phyloP scores from a whole-genome alignment of 345 rosid species.

The Citrus sp. region DNA sequence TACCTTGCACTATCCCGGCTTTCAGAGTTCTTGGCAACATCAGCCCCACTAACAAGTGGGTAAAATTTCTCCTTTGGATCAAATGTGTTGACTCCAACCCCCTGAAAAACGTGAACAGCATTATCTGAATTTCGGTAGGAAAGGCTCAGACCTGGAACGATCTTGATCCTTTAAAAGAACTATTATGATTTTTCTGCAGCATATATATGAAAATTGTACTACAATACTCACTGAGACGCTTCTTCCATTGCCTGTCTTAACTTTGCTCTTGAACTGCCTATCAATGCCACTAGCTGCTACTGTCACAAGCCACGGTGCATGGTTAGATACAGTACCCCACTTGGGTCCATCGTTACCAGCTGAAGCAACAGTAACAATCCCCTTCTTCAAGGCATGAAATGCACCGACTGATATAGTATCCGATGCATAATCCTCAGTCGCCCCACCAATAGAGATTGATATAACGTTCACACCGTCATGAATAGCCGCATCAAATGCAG shows the following conservation, averaged over 20 bases:
- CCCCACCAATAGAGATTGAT: conserved; percentile 76
- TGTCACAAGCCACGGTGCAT: conserved; percentile 87
- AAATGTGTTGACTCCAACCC: conserved; percentile 61
- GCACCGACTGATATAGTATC: conserved; percentile 73
- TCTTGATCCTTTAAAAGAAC: too few species aligned
- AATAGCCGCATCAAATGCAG: conserved; percentile 78
- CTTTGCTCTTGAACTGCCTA: conserved; percentile 59
- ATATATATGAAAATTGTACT: too few species aligned
- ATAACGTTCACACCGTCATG: conserved; percentile 76
- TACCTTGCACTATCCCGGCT: conserved; percentile 47
- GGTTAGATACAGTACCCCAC: conserved; percentile 47
- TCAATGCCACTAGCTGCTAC: conserved; percentile 87
- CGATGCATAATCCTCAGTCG: conserved; percentile 21
- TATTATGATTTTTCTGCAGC: too few species aligned
- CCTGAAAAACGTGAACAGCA: conserved; percentile 28
- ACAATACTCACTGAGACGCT: conserved; percentile 39
- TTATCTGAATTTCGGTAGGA: too few species aligned
- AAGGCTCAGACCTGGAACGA: too few species aligned
- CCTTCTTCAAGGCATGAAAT: conserved; percentile 76
- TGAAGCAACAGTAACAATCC: conserved; percentile 74
- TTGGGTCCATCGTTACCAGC: conserved; percentile 82
- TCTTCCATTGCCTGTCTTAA: conserved; percentile 65
- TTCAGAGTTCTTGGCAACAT: conserved; percentile 40
- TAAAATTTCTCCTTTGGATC: conserved; percentile 48
- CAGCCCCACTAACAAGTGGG: conserved; percentile 73